These are phyloP conservation scores for Monosporascus sp. DNA, from an alignment of 2,329 filamentous ascomycete species.

Conservation along the genomic window DNA sequence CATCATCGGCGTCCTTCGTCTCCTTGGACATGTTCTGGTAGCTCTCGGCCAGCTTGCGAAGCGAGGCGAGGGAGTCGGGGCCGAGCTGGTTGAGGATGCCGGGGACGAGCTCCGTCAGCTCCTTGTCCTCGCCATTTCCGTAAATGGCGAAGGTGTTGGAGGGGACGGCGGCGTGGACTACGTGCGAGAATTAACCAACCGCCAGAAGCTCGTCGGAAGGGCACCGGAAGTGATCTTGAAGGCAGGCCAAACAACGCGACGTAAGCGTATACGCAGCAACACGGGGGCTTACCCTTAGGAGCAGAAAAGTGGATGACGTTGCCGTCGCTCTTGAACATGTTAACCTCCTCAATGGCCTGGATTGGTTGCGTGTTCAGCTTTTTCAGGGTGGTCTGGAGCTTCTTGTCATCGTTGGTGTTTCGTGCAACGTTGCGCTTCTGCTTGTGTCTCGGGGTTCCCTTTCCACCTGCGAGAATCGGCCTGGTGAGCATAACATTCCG, in stretches of 20 bases:
- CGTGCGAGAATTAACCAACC: background rate
- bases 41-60: constrained; percentile 97
- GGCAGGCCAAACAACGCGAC: no score
- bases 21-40: constrained; percentile 99
- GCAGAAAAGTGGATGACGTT: constrained; percentile 99
- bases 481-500: background rate
- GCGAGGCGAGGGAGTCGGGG: constrained; percentile 93
- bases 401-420: constrained; percentile 97
- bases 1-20: constrained; percentile 75
- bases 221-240: no score
- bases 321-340: constrained; percentile 99
- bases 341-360: constrained; percentile 99
- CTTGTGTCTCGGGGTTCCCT: constrained; percentile 96
- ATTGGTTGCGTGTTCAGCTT: constrained; percentile 99
- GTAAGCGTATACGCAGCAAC: no score
- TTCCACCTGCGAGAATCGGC: constrained; percentile 57
- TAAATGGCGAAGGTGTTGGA: constrained; percentile 99
- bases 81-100: constrained; percentile 99
- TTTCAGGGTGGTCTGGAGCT: constrained; percentile 94
- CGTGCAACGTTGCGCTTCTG: constrained; percentile 96
- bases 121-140: constrained; percentile 98
- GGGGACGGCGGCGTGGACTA: constrained; percentile 94
- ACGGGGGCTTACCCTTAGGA: constrained; percentile 74
- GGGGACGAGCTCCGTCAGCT: constrained; percentile 97
- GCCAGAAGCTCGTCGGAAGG: background rate